Conservation (phyloP, 2,329 filamentous ascomycete species). For the Passalora sequoiae region DNA sequence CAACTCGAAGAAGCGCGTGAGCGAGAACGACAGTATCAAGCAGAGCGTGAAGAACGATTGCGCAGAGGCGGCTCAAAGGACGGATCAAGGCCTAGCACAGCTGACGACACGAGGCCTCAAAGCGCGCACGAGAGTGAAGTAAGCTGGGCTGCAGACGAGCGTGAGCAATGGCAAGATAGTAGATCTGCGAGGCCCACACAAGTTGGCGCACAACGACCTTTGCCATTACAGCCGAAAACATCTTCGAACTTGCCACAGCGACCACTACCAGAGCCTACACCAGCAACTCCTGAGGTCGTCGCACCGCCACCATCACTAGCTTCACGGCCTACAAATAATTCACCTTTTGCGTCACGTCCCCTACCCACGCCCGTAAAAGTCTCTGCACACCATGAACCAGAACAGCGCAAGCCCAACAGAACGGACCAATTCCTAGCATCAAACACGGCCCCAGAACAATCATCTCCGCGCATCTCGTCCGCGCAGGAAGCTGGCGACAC, state of each 20-base stretch:
- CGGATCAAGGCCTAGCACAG: constrained; percentile 34
- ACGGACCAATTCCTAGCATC: constrained; percentile 56
- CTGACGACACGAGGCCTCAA: constrained; percentile 21
- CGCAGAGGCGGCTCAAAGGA: constrained; percentile 31
- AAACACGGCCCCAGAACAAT: constrained; percentile 49
- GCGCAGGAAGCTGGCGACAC: constrained; percentile 47
- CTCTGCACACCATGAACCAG: constrained; percentile 22
- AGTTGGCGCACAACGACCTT: constrained; percentile 35
- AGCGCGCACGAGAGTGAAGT: constrained; percentile 49
- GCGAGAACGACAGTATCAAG: constrained; percentile 60
- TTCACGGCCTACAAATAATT: constrained; percentile 49
- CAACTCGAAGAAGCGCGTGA: constrained; percentile 64
- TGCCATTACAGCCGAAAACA: constrained; percentile 22
- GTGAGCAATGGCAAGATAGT: constrained; percentile 52
- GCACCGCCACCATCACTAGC: constrained; percentile 30
- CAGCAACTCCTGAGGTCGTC: constrained; percentile 16
- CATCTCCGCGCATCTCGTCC: constrained; percentile 32
- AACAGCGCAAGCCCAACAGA: constrained; percentile 38
- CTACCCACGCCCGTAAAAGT: constrained; percentile 19
- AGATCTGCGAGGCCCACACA: constrained; percentile 32
- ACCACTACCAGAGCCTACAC: constrained; percentile 22
- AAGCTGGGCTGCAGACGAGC: constrained; percentile 63
- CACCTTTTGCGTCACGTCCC: constrained; percentile 23
- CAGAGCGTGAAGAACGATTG: constrained; percentile 53
- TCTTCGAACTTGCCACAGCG: constrained; percentile 15